Evolutionary conservation across 1,284 basidiomycete species (phyloP).

Genomic region (Rhodofomes roseus): DNA sequence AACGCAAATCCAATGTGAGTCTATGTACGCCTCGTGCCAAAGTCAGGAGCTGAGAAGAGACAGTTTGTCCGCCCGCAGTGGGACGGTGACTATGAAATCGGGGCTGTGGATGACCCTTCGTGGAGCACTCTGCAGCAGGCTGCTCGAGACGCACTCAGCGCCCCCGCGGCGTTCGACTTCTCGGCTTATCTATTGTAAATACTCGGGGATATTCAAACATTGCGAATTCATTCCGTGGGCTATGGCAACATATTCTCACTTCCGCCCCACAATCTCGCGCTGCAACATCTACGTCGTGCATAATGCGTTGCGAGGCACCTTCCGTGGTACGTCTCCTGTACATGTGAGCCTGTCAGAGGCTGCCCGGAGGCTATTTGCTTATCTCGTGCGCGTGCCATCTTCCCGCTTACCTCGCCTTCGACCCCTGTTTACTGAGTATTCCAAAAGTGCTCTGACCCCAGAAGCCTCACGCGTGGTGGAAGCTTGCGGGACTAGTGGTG

Average conservation of each 20-base stretch:
- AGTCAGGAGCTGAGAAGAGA: neutral
- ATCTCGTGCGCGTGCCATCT: too few species aligned
- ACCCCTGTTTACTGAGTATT: too few species aligned
- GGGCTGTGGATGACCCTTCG: conserved; percentile 18
- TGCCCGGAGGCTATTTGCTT: neutral
- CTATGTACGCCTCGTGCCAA: neutral
- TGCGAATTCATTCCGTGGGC: neutral
- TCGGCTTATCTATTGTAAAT: conserved; percentile 12
- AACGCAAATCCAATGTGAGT: conserved; percentile 32
- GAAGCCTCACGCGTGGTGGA: too few species aligned
- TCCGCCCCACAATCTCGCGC: neutral
- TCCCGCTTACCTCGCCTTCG: neutral
- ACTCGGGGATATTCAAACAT: neutral
- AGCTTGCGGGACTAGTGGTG: neutral
- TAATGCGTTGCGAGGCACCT: neutral
- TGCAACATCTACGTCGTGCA: neutral
- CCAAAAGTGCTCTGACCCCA: too few species aligned
- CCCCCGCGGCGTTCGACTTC: conserved; percentile 24
- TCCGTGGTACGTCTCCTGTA: too few species aligned
- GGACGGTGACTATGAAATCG: conserved; percentile 33
- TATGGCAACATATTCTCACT: neutral
- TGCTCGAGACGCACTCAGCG: conserved; percentile 15
- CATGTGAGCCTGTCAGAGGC: neutral
- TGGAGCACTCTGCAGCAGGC: conserved; percentile 21
- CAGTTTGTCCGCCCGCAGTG: conserved; percentile 10